A percentile compares a stretch with the other conserved stretches of the same genome.
Evolutionary conservation across 1,139 yeast species (phyloP).

Genomic region (Debaryomycetaceae sp.): DNA sequence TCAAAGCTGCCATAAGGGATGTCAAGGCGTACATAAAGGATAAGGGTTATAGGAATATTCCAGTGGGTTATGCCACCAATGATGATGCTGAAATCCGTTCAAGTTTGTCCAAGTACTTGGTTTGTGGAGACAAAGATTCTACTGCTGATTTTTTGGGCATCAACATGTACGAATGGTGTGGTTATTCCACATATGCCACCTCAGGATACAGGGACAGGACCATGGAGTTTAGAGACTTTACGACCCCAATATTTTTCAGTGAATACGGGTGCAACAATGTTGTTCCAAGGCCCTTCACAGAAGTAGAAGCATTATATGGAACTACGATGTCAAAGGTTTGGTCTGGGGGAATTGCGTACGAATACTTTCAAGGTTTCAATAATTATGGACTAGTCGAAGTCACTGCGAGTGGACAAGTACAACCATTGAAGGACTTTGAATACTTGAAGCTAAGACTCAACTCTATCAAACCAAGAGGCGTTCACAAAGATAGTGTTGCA

Average conservation of each 20-base stretch:
- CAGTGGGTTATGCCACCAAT: slow-evolving; percentile 61
- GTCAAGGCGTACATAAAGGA: slow-evolving; percentile 44
- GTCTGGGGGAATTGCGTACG: slow-evolving; percentile 43
- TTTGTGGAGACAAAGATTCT: slow-evolving; percentile 37
- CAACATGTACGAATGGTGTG: slow-evolving; percentile 70
- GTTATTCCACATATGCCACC: slow-evolving; percentile 51
- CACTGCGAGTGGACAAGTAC: slow-evolving; percentile 25
- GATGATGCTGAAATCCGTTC: slow-evolving; percentile 53
- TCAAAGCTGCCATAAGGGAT: slow-evolving; percentile 61
- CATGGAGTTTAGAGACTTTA: slow-evolving; percentile 39
- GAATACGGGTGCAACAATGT: slow-evolving; percentile 59
- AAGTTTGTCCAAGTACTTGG: slow-evolving; percentile 45
- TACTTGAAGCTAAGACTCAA: slow-evolving; percentile 29
- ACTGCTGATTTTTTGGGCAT: slow-evolving; percentile 46
- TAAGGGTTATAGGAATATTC: slow-evolving; percentile 45
- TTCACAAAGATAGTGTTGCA: not conserved
- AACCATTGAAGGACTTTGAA: slow-evolving; percentile 42
- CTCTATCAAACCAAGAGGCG: slow-evolving; percentile 30
- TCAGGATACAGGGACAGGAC: slow-evolving; percentile 59
- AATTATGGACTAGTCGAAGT: slow-evolving; percentile 33
- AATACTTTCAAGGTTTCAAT: slow-evolving; percentile 35
- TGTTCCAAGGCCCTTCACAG: slow-evolving; percentile 57
- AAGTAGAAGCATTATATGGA: slow-evolving; percentile 36
- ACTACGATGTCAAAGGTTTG: slow-evolving; percentile 34
- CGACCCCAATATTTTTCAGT: slow-evolving; percentile 58